Evolutionary conservation across 208 protist genomes (phyloP), one percentile per base, ranked within the genome.

Genomic region (Herpetomonas samuelpessoai): DNA sequence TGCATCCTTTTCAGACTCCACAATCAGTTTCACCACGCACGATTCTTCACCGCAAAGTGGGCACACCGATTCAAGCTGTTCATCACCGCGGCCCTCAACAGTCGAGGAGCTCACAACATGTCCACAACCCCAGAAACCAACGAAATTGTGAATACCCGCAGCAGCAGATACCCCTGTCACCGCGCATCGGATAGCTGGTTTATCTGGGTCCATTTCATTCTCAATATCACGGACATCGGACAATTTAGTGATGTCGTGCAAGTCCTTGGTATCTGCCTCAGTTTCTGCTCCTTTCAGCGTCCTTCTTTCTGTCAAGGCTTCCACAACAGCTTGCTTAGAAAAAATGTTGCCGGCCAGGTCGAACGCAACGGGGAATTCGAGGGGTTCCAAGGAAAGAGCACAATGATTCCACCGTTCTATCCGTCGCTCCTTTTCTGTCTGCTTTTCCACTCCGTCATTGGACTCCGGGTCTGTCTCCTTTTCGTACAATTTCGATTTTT

Each of bases 101-200:
- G 55, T 69, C 21, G 62, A 74, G 16, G 56, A 31, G 50, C 64
- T 70, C 12, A 93, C 54, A 45, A 88, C 78, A 49, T 93, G 86
- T 14, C 86, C 86, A 53, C 86, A 93, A n/a, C 48, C 47, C 83
- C 86, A 93, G 50, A 91, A 81, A 3, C 86, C 86, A 50, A 79
- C 64, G 65, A 93, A 93, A 1, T 61, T 46, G 54, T 83, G 76
- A 26, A 74, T 44, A 12, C 83, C 86, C 52, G 67, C 79, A 21
- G 57, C 54, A 38, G 80, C 62, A 3, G 73, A 58, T 62, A 74
- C 82, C 0, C 75, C 70, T 3, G 77, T 87, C 12, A 93, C 55
- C 4, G 86, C 76, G 28, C 86, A 93, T 19, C 63, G 67, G 52
- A 93, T 72, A 10, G 41, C 41, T 0, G 58, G 76, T n/a, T 68